Conservation (phyloP, 805 yeast species). For the Starmerella bombicola region DNA sequence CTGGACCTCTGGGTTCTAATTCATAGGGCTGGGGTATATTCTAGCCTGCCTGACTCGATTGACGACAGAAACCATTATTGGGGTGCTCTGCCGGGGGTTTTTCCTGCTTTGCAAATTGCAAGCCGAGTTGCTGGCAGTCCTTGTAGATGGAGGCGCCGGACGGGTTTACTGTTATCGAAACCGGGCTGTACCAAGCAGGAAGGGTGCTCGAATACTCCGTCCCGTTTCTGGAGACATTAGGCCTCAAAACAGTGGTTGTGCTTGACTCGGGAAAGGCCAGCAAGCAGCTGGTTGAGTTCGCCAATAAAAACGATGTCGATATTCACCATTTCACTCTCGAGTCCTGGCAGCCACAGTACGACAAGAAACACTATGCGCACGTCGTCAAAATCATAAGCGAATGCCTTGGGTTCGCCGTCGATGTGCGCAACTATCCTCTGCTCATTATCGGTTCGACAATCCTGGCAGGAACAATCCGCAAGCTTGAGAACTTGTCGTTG, state of each 20-base stretch:
- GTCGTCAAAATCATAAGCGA: slow-evolving; percentile 38
- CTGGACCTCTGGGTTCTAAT: too few relatives aligned
- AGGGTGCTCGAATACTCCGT: slow-evolving; percentile 24
- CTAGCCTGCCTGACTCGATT: too few relatives aligned
- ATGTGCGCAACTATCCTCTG: slow-evolving; percentile 50
- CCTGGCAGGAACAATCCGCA: slow-evolving; percentile 66
- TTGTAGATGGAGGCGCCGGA: slow-evolving; percentile 54
- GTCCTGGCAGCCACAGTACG: slow-evolving; percentile 29
- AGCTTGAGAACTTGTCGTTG: slow-evolving; percentile 79
- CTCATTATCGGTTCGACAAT: slow-evolving; percentile 70
- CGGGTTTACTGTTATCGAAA: slow-evolving; percentile 82
- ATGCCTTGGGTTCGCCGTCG: slow-evolving; percentile 53
- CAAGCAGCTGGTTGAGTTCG: slow-evolving; percentile 51
- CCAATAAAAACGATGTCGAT: slow-evolving; percentile 34
- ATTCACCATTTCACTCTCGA: slow-evolving; percentile 30
- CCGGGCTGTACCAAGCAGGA: slow-evolving; percentile 73
- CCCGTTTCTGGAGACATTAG: slow-evolving; percentile 65
- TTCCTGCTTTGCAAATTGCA: neutral
- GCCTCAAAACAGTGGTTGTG: slow-evolving; percentile 53
- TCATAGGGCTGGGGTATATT: too few relatives aligned
- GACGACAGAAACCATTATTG: too few relatives aligned
- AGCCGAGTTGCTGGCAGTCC: too few relatives aligned
- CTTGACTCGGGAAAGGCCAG: slow-evolving; percentile 82
- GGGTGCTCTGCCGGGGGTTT: too few relatives aligned
- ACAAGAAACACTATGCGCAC: slow-evolving; percentile 8